These are phyloP conservation scores for Orbilia oligospora DNA, from an alignment of 2,329 filamentous ascomycete species.

Conservation along the genomic window DNA sequence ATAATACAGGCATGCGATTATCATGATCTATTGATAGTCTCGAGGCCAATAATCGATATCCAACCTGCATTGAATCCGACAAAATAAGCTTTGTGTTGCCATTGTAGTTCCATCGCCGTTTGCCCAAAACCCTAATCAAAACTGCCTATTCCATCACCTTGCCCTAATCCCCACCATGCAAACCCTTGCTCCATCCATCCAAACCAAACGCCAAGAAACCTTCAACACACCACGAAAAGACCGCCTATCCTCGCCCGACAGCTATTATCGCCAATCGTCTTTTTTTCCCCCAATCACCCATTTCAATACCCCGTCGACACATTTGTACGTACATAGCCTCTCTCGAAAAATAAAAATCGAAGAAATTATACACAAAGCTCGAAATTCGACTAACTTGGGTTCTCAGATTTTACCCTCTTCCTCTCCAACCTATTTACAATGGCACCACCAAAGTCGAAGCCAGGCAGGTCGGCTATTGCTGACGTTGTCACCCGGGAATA, in stretches of 20 bases:
- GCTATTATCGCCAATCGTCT: constrained; percentile 50
- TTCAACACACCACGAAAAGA: constrained; percentile 59
- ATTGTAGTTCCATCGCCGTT: constrained; percentile 27
- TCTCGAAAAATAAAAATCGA: not conserved
- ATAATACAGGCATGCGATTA: not conserved
- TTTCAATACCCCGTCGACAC: constrained; percentile 43
- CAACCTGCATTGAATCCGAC: no score
- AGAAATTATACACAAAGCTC: not conserved
- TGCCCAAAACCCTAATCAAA: constrained; percentile 59
- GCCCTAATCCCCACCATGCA: constrained; percentile 59
- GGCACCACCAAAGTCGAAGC: constrained; percentile 77
- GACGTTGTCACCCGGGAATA: constrained; percentile 99
- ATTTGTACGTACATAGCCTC: constrained; percentile 37
- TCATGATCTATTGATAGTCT: no score
- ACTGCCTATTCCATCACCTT: constrained; percentile 35
- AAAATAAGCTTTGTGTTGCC: constrained; percentile 32
- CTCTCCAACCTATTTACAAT: constrained; percentile 70
- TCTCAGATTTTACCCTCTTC: constrained; percentile 27
- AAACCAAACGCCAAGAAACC: constrained; percentile 40
- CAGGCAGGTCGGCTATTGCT: constrained; percentile 90
- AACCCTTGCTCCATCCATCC: constrained; percentile 18
- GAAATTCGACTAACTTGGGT: constrained; percentile 28
- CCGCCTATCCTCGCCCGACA: constrained; percentile 3
- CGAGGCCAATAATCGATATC: no score
- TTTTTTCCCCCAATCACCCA: constrained; percentile 2